These are phyloP conservation scores for Casuarina glauca DNA, from an alignment of 306 rosid genomes.

Conservation along the genomic window DNA sequence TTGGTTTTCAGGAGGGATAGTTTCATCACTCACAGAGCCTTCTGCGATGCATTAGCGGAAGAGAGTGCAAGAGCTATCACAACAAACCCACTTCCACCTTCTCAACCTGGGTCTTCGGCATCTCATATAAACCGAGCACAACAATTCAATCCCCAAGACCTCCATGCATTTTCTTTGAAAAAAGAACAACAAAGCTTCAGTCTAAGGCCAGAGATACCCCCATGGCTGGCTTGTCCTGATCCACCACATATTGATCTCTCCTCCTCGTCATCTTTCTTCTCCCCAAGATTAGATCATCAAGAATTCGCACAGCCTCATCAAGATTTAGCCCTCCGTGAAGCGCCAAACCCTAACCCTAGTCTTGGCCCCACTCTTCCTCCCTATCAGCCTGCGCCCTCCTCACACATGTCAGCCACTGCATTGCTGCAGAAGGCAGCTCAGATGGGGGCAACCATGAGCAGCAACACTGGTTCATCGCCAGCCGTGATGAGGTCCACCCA, in stretches of 20 bases:
- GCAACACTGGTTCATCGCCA: slow-evolving; percentile 29
- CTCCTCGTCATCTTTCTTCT: slow-evolving; percentile 42
- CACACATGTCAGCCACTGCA: slow-evolving; percentile 97
- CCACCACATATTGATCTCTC: slow-evolving; percentile 28
- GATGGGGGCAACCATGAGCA: slow-evolving; percentile 83
- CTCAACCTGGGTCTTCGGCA: slow-evolving; percentile 31
- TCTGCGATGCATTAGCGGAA: slow-evolving; percentile 94
- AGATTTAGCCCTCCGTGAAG: slow-evolving; percentile 29
- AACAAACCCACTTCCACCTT: slow-evolving; percentile 39
- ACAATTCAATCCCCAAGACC: slow-evolving; percentile 44
- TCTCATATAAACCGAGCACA: slow-evolving; percentile 42
- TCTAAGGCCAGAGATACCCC: slow-evolving; percentile 52
- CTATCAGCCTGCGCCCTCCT: slow-evolving; percentile 52
- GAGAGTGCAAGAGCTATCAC: slow-evolving; percentile 75
- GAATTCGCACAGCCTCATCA: slow-evolving; percentile 19
- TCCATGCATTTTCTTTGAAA: slow-evolving; percentile 49
- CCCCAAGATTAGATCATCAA: slow-evolving; percentile 36
- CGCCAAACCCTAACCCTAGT: slow-evolving; percentile 79
- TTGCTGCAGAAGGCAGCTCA: slow-evolving; percentile 96
- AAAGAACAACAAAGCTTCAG: slow-evolving; percentile 55
- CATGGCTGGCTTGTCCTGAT: slow-evolving; percentile 56
- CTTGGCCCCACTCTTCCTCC: slow-evolving; percentile 53
- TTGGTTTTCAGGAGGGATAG: slow-evolving; percentile 83
- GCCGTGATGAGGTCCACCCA: slow-evolving; percentile 49
- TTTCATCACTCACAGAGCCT: slow-evolving; percentile 98